These are phyloP conservation scores for Piper longum DNA, from an alignment of 164 flowering plant genomes.

Conservation along the genomic window DNA sequence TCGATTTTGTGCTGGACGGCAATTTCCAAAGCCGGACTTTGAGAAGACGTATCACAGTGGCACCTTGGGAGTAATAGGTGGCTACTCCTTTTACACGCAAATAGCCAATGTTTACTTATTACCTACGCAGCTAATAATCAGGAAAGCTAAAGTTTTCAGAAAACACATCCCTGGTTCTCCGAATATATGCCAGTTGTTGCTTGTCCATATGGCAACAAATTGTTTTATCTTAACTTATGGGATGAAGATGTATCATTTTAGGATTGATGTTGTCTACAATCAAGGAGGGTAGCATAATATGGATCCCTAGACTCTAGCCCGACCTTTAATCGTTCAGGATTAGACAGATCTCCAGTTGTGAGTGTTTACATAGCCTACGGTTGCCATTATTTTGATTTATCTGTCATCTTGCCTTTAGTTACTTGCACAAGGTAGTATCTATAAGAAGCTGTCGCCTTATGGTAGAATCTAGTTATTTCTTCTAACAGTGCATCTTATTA, in stretches of 20 bases:
- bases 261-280: too few species aligned
- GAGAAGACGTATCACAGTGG: conserved; percentile 1
- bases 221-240: conserved; percentile 73
- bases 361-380: too few species aligned
- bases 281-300: too few species aligned
- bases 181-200: conserved; percentile 57
- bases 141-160: conserved; percentile 28
- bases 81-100: conserved; percentile 56
- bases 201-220: conserved; percentile 21
- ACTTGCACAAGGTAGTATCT: neutral
- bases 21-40: conserved; percentile 4
- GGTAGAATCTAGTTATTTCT: neutral
- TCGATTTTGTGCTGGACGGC: conserved; percentile 82
- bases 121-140: conserved; percentile 33
- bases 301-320: too few species aligned
- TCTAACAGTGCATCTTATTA: neutral
- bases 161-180: conserved; percentile 19
- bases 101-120: conserved; percentile 57
- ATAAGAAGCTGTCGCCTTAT: neutral
- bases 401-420: neutral
- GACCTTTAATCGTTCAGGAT: too few species aligned
- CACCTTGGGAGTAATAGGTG: conserved; percentile 70
- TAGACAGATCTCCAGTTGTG: too few species aligned
- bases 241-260: too few species aligned
- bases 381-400: too few species aligned